A percentile compares a stretch with the other conserved stretches of the same genome.
Evolutionary conservation across 2,329 filamentous ascomycete species (phyloP).

Genomic region (Talaromyces piceae): DNA sequence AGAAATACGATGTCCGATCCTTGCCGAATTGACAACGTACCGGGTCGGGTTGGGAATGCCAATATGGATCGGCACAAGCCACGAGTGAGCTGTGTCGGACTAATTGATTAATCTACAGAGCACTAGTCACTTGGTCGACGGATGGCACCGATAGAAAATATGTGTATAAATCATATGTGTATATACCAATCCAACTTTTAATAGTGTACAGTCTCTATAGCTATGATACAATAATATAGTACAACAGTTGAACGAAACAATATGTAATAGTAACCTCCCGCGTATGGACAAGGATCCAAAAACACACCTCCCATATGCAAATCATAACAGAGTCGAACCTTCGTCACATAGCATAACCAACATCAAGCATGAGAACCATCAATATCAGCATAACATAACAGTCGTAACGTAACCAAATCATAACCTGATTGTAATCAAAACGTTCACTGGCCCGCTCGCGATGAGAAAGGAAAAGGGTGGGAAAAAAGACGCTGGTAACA

Average conservation of each 20-base stretch:
- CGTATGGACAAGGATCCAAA: background rate
- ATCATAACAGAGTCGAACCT: background rate
- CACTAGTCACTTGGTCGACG: too few relatives aligned
- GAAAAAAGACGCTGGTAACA: background rate
- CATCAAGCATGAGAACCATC: conserved; percentile 1
- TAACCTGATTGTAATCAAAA: too few relatives aligned
- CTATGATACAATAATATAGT: background rate
- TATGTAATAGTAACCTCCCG: background rate
- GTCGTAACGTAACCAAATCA: conserved; percentile 3
- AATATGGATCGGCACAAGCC: too few relatives aligned
- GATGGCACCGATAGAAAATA: too few relatives aligned
- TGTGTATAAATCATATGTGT: too few relatives aligned
- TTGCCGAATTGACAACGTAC: too few relatives aligned
- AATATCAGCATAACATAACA: background rate
- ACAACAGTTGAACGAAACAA: background rate
- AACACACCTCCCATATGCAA: conserved; percentile 3
- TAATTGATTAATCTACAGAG: too few relatives aligned
- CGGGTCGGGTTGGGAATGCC: too few relatives aligned
- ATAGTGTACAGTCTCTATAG: background rate
- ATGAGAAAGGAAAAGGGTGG: background rate
- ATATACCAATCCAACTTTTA: too few relatives aligned
- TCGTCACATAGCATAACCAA: background rate
- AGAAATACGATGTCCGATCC: too few relatives aligned
- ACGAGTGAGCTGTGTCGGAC: too few relatives aligned
- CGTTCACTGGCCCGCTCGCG: background rate